phyloP scores from a whole-genome alignment of 331 rosid species.

The Spiraea crenata region DNA sequence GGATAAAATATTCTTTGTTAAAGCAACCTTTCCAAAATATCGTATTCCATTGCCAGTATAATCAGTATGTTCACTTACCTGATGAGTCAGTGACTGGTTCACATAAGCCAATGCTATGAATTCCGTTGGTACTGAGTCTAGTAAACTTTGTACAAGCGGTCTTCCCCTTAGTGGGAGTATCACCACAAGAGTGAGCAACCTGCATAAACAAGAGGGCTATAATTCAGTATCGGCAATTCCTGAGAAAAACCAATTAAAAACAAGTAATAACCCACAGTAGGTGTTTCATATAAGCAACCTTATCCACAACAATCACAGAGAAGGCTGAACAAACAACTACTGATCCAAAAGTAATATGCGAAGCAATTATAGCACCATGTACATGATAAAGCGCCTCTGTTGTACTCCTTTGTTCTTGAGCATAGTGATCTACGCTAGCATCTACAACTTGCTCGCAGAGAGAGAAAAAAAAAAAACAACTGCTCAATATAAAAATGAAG shows the following conservation, averaged over 20 bases:
- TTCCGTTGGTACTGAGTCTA: slow-evolving; percentile 63
- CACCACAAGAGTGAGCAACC: slow-evolving; percentile 37
- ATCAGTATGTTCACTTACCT: slow-evolving; percentile 39
- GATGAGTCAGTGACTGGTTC: slow-evolving; percentile 95
- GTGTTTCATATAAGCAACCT: background rate
- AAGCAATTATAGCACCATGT: background rate
- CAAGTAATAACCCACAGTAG: slow-evolving; percentile 5
- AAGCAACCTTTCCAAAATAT: background rate
- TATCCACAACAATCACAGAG: background rate
- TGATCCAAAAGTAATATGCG: no score
- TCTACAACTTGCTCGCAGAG: slow-evolving; percentile 62
- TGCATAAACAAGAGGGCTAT: slow-evolving; percentile 34
- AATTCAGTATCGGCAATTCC: no score
- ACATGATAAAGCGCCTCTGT: slow-evolving; percentile 58
- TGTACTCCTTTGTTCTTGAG: slow-evolving; percentile 88
- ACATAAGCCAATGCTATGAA: slow-evolving; percentile 72
- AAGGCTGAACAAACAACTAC: background rate
- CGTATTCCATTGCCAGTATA: background rate
- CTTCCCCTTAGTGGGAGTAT: slow-evolving; percentile 60
- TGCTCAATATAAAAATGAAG: slow-evolving; percentile 20
- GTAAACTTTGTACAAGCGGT: slow-evolving; percentile 75
- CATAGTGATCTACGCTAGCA: slow-evolving; percentile 69
- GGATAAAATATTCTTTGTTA: background rate
- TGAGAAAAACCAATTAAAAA: background rate
- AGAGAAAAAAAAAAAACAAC: slow-evolving; percentile 12